Evolutionary conservation across 129 eudicot genomes (phyloP).

Genomic region (Chrysanthemum seticuspe): DNA sequence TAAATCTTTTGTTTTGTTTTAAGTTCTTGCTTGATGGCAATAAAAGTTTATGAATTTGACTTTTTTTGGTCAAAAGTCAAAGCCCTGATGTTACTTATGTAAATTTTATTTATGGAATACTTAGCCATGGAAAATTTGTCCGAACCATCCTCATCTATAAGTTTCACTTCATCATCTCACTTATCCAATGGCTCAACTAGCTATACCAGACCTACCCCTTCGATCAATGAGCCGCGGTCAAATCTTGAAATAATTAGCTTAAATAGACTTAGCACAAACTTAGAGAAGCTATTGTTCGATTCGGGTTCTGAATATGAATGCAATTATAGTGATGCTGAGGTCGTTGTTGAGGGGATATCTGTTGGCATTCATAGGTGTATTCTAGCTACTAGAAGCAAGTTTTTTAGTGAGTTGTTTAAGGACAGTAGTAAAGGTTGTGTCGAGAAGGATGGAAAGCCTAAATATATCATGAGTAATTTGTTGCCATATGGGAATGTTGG

Average conservation of each 20-base stretch:
- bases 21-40: constrained; percentile 14
- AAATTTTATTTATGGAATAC: constrained; percentile 5
- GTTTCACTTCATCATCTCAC: constrained; percentile 61
- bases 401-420: constrained; percentile 56
- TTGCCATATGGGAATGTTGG: constrained; percentile 58
- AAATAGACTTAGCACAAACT: constrained; percentile 50
- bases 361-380: constrained; percentile 82
- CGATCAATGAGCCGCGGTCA: constrained; percentile 32
- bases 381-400: constrained; percentile 67
- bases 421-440: constrained; percentile 20
- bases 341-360: constrained; percentile 55
- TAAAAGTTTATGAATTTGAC: constrained; percentile 16
- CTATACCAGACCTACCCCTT: constrained; percentile 31
- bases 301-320: constrained; percentile 32
- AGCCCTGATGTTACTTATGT: not conserved
- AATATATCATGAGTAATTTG: constrained; percentile 49
- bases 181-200: constrained; percentile 49
- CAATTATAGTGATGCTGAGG: constrained; percentile 59
- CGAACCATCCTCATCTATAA: constrained; percentile 53
- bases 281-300: constrained; percentile 53
- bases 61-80: constrained; percentile 4
- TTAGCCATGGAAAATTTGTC: constrained; percentile 42
- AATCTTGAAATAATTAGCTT: constrained; percentile 57
- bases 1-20: no score
- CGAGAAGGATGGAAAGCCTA: constrained; percentile 43